These are phyloP conservation scores for Aquilaria malaccensis DNA, from an alignment of 345 rosid species.

Conservation along the genomic window DNA sequence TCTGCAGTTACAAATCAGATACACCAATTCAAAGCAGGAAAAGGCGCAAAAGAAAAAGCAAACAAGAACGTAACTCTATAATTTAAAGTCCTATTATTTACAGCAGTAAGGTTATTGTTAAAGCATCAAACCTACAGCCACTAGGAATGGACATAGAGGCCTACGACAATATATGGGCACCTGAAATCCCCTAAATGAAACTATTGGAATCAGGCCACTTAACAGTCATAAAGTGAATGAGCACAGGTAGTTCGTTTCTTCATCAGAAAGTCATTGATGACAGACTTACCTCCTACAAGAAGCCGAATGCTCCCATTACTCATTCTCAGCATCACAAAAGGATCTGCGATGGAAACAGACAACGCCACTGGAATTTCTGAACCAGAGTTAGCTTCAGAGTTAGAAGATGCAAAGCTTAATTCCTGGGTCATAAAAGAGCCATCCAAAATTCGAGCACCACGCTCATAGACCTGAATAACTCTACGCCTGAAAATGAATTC, in stretches of 20 bases:
- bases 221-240: too few species aligned
- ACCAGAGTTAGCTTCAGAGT: constrained; percentile 58
- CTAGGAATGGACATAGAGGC: neutral
- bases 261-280: too few species aligned
- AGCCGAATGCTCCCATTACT: constrained; percentile 82
- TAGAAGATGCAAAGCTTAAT: constrained; percentile 62
- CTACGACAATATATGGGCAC: neutral
- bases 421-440: constrained; percentile 98
- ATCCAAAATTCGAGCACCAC: constrained; percentile 88
- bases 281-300: constrained; percentile 77
- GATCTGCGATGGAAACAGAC: constrained; percentile 93
- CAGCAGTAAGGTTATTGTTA: neutral
- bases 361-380: constrained; percentile 62
- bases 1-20: constrained; percentile 47
- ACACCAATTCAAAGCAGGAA: constrained; percentile 8
- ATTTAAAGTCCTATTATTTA: neutral
- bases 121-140: too few species aligned
- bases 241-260: too few species aligned
- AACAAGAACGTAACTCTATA: neutral
- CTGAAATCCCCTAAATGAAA: neutral
- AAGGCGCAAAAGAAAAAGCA: neutral
- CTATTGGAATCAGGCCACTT: too few species aligned
- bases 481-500: constrained; percentile 59
- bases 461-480: constrained; percentile 89
- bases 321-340: constrained; percentile 82